A percentile compares a stretch with the other conserved stretches of the same genome.
Conservation (phyloP, 2,329 filamentous ascomycete genomes). For the Ilyonectria robusta region DNA sequence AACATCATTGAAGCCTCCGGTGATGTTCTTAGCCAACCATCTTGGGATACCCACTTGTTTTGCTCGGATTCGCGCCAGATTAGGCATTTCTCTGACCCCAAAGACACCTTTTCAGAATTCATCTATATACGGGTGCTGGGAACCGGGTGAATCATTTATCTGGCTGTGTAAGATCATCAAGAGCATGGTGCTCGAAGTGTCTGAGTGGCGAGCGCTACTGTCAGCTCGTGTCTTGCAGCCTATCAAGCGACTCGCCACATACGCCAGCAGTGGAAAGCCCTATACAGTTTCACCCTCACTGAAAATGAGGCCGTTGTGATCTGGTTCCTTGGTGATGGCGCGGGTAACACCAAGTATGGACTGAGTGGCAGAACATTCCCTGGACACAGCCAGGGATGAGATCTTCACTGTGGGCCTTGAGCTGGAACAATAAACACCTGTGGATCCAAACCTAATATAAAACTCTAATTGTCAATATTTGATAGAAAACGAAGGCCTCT, state of each 20-base stretch:
- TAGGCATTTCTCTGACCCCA: too few relatives aligned
- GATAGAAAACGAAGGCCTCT: neutral
- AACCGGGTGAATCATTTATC: neutral
- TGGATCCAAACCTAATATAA: neutral
- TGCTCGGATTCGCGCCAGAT: too few relatives aligned
- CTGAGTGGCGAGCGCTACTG: neutral
- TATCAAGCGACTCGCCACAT: constrained; percentile 1
- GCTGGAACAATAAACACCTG: neutral
- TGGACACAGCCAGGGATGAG: neutral
- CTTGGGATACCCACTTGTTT: too few relatives aligned
- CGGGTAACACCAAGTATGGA: neutral
- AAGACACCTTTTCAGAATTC: too few relatives aligned
- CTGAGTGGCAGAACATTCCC: constrained; percentile 14
- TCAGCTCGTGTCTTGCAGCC: neutral
- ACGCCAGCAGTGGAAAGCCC: neutral
- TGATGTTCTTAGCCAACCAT: too few relatives aligned
- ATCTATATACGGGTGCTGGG: neutral
- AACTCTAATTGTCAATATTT: neutral
- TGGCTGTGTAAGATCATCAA: neutral
- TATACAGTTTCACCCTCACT: constrained; percentile 12
- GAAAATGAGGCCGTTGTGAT: constrained; percentile 8
- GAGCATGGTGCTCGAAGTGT: constrained; percentile 5
- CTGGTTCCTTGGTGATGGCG: neutral
- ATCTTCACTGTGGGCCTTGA: constrained; percentile 12
- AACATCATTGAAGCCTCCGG: too few relatives aligned